Base-by-base conservation (phyloP, 1,284 basidiomycete genomes). In the Papiliotrema nemorosa region DNA sequence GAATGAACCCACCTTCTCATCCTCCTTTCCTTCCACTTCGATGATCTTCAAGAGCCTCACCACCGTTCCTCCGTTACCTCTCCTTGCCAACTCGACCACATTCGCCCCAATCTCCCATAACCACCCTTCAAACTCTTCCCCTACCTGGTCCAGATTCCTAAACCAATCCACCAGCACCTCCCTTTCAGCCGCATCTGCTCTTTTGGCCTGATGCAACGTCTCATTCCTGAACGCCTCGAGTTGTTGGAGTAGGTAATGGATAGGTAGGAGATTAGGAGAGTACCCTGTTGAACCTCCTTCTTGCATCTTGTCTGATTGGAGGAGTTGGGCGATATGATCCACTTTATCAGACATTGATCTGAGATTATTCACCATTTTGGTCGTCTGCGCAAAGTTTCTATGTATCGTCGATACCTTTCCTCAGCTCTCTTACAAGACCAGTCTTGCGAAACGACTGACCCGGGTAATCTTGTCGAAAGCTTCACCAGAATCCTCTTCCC, bases 161-260 rank as follows among this genome's bases (percentile, higher is more conserved):
- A 99, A 97, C 79, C 87, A 87, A 38, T 83, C 81, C 3, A 79
- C 76, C 25, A 98, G 78, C 2, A 85, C 88, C 45, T 78, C 77
- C 44, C 85, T 81, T 43, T 74, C 71, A 9, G 62, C 60, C 2
- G 84, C 84, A 31, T 81, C 79, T 0, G 82, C 75, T n/a, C 86
- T 84, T 76, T 92, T 92, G 16, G 91, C 90, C 67, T 91, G 85
- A 64, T 91, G 89, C 79, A 93, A 82, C 10, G 90, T 90, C 69
- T 92, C 85, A 65, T 97, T 97, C 10, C 92, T 83, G 76, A 99
- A 98, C 5, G 81, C 80, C 69, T 97, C 93, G 44, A 98, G 85
- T 63, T 90, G 86, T 59, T 79, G 83, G 54, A 97, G 83, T 57
- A 92, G 88, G 72, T 85, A 90, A 74, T 98, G 96, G 51, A 97